phyloP scores from a whole-genome alignment of 768 basidiomycete species.

The Boletus rubropictus region DNA sequence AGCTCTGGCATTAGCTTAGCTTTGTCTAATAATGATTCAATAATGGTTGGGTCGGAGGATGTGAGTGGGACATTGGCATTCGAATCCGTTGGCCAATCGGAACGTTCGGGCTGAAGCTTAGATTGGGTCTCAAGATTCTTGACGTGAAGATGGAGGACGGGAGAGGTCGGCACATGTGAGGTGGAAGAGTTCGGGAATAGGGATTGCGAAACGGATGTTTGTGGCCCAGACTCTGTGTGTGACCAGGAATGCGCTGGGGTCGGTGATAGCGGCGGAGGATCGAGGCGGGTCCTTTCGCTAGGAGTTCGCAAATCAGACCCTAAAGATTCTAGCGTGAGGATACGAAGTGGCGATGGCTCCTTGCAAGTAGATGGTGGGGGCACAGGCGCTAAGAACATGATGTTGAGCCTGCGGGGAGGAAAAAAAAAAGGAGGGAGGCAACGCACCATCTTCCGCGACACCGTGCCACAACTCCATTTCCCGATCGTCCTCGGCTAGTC shows the following conservation, averaged over 20 bases:
- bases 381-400: conserved; percentile 1
- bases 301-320: neutral
- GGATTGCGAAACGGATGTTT: neutral
- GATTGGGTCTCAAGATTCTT: neutral
- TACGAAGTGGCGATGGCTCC: neutral
- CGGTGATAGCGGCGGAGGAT: neutral
- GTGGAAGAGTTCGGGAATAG: neutral
- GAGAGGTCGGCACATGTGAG: conserved; percentile 1
- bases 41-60: conserved; percentile 1
- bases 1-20: neutral
- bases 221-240: neutral
- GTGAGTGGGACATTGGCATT: neutral
- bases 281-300: neutral
- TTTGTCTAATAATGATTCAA: neutral
- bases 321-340: neutral
- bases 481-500: neutral
- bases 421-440: neutral
- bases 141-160: conserved; percentile 5
- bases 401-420: conserved; percentile 6
- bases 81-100: neutral
- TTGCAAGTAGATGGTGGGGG: neutral
- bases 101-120: neutral
- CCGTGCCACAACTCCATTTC: neutral
- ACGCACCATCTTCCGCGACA: conserved; percentile 9
- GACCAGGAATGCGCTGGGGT: neutral